Percentiles rank a stretch among this genome's conserved stretches.
phyloP scores from a whole-genome alignment of 1,284 basidiomycete genomes.

The Peniophora sp. region DNA sequence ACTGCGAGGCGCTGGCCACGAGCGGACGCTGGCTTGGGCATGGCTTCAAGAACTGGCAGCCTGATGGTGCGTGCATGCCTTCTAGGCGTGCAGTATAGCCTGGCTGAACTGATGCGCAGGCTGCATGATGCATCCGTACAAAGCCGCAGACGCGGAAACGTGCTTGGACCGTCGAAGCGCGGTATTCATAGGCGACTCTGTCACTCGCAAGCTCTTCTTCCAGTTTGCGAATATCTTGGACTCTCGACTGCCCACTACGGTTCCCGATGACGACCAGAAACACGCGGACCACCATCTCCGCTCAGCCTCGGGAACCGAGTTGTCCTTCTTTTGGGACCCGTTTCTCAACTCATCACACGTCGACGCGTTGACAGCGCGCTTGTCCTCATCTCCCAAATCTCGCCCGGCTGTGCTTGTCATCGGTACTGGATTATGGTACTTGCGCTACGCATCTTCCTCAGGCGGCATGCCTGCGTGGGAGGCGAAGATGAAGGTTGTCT shows the following conservation, averaged over 20 bases:
- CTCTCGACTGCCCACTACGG: conserved; percentile 42
- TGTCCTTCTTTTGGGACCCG: conserved; percentile 76
- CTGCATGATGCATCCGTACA: conserved; percentile 68
- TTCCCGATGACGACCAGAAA: conserved; percentile 51
- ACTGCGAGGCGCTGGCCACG: conserved; percentile 64
- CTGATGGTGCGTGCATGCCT: conserved; percentile 50
- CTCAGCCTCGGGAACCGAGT: conserved; percentile 35
- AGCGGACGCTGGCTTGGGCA: conserved; percentile 76
- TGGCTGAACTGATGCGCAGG: conserved; percentile 31
- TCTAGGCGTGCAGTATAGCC: background rate
- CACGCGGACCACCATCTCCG: conserved; percentile 55
- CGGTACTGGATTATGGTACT: conserved; percentile 83
- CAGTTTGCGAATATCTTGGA: conserved; percentile 59
- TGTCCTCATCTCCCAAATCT: conserved; percentile 13
- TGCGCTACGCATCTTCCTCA: conserved; percentile 61
- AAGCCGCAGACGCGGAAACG: conserved; percentile 37
- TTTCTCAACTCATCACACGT: conserved; percentile 68
- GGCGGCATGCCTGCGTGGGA: conserved; percentile 77
- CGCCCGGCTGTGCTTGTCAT: conserved; percentile 65
- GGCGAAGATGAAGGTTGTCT: conserved; percentile 55
- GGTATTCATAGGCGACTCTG: conserved; percentile 82
- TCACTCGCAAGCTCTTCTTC: conserved; percentile 75
- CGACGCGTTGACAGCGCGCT: conserved; percentile 21
- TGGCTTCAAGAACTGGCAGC: conserved; percentile 70
- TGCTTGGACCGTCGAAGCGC: conserved; percentile 51